Conservation (phyloP, 2,329 filamentous ascomycete species). For the Hymenoscyphus infarciens region DNA sequence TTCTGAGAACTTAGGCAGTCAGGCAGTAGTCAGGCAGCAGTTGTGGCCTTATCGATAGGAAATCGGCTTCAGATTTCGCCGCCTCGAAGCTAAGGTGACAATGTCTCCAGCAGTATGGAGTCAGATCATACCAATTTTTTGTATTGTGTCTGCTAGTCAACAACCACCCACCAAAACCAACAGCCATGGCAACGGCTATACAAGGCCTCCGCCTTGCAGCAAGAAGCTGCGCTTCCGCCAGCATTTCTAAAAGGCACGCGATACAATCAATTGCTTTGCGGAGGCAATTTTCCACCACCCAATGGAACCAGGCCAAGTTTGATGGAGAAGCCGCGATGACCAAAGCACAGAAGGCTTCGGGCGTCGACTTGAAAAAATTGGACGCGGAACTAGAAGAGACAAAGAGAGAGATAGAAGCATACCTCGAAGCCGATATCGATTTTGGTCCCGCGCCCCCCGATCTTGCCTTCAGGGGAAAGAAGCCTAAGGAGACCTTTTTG, state of each 20-base stretch:
- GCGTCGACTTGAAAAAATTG: slow-evolving; percentile 9
- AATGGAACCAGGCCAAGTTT: slow-evolving; percentile 9
- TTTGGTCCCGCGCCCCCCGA: slow-evolving; percentile 12
- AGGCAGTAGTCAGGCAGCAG: not conserved
- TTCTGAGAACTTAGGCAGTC: not conserved
- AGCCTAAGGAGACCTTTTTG: slow-evolving; percentile 34
- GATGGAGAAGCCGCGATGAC: not conserved
- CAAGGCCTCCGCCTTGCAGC: slow-evolving; percentile 31
- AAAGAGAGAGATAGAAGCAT: slow-evolving; percentile 14
- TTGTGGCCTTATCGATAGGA: not conserved
- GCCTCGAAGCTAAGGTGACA: too few species aligned
- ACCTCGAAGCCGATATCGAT: slow-evolving; percentile 13
- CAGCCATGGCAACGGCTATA: slow-evolving; percentile 33
- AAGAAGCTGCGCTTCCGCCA: slow-evolving; percentile 27
- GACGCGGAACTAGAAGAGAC: slow-evolving; percentile 9
- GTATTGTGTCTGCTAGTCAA: not conserved
- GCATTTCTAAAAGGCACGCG: slow-evolving; percentile 15
- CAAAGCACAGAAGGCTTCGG: slow-evolving; percentile 4
- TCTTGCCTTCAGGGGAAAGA: slow-evolving; percentile 18
- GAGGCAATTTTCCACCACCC: slow-evolving; percentile 28
- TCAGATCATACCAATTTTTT: not conserved
- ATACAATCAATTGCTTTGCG: slow-evolving; percentile 23
- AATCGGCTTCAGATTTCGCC: not conserved
- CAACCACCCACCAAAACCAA: slow-evolving; percentile 8
- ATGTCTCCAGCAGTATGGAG: not conserved